Base-by-base conservation (phyloP, 2,329 filamentous ascomycete species). In the Diaporthe nobilis region DNA sequence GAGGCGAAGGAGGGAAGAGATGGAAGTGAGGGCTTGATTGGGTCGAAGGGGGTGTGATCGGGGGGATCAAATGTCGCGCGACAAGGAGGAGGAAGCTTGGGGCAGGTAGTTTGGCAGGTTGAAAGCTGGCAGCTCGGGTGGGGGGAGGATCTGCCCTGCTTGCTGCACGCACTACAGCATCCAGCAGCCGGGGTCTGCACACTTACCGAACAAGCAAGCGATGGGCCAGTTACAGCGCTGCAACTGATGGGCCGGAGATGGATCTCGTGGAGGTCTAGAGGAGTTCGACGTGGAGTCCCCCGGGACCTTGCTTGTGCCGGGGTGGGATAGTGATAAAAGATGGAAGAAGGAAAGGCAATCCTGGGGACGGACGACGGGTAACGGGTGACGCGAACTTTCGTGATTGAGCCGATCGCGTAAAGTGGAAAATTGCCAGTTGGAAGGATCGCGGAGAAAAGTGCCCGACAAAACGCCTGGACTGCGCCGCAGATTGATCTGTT, bases 341-440 rank as follows among this genome's bases (percentile, higher is more conserved):
- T 25, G 71, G 58, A 25, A 55, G 58, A n/a, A 47, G 34, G 37
- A 42, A 65, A 61, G 58, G 57, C 70, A 63, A 63, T 53, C 71
- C 57, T 44, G 71, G 61, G 9, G 34, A 34, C 4, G 39, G 42
- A 9, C 4, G n/a, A 34, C 17, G 42, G 20, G 42, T 15, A 28
- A 44, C 10, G 37, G 42, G 60, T 47, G 58, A 73, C 71, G 71
- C 71, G 71, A 73, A 61, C 51, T 73, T 73, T 73, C 55, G 71
- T 63, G 71, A 44, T 49, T 70, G 70, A 44, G 28, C 47, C 10
- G 57, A 53, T 39, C 49, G 71, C 71, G 71, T 65, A 73, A 73
- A 73, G 58, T 73, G 71, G 58, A 34, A 73, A 71, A 34, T 49
- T 42, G 68, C n/a, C 34, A 6, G 57, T 31, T 39, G 57, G 71